Percentiles rank a stretch among this genome's conserved stretches.
Evolutionary conservation across 2,329 filamentous ascomycete genomes (phyloP).

Genomic region (Madurella mycetomatis): DNA sequence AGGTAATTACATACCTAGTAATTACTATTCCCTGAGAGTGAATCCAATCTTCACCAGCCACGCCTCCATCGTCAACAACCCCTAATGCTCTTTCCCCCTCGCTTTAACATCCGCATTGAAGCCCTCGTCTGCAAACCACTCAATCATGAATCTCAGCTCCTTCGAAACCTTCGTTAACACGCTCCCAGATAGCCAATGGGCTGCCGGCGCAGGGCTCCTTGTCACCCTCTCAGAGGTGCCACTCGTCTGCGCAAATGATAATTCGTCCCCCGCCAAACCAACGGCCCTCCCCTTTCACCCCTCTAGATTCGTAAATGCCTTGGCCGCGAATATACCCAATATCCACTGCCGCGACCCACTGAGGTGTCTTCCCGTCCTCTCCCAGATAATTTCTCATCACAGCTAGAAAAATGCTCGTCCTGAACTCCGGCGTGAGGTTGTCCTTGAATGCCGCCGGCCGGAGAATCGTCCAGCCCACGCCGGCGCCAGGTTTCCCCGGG

Average conservation of each 20-base stretch:
- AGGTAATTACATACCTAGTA: no score
- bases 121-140: conserved; percentile 35
- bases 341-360: conserved; percentile 40
- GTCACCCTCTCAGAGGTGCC: conserved; percentile 28
- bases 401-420: conserved; percentile 35
- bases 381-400: conserved; percentile 31
- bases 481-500: not conserved
- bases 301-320: conserved; percentile 38
- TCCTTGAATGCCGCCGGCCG: conserved; percentile 62
- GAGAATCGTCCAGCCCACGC: conserved; percentile 58
- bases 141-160: conserved; percentile 32
- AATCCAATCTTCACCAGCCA: conserved; percentile 33
- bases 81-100: conserved; percentile 30
- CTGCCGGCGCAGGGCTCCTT: conserved; percentile 24
- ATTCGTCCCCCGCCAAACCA: conserved; percentile 42
- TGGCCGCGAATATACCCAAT: conserved; percentile 44
- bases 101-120: conserved; percentile 32
- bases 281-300: conserved; percentile 36
- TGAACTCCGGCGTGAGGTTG: conserved; percentile 37
- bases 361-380: conserved; percentile 31
- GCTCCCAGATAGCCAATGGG: conserved; percentile 31
- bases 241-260: conserved; percentile 34
- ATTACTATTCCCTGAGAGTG: conserved; percentile 4
- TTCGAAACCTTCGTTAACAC: conserved; percentile 28
- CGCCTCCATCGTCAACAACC: conserved; percentile 31